phyloP scores from a whole-genome alignment of 805 yeast genomes.

The Middelhovenomyces tepae region DNA sequence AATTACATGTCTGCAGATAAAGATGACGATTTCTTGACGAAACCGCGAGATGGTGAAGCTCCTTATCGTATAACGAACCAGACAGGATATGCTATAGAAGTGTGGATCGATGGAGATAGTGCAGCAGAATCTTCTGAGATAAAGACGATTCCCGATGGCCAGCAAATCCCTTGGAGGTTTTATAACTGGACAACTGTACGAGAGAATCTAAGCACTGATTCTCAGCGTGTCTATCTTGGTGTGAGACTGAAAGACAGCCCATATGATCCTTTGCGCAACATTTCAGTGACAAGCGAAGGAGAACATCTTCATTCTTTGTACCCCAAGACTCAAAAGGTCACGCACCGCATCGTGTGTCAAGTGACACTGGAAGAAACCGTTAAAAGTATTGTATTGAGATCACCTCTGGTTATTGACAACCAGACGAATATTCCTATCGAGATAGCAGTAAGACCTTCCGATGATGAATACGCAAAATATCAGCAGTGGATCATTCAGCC shows the following conservation, averaged over 20 bases:
- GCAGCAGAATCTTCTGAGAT: constrained; percentile 20
- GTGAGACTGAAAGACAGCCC: constrained; percentile 44
- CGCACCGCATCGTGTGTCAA: constrained; percentile 67
- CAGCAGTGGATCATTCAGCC: constrained; percentile 39
- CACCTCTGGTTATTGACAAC: constrained; percentile 65
- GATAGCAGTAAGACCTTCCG: constrained; percentile 30
- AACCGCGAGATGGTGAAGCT: constrained; percentile 66
- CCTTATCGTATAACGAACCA: constrained; percentile 78
- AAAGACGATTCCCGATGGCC: constrained; percentile 36
- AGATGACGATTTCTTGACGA: constrained; percentile 22
- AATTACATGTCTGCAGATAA: constrained; percentile 29
- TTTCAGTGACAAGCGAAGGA: constrained; percentile 75
- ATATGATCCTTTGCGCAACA: constrained; percentile 44
- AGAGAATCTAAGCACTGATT: constrained; percentile 64
- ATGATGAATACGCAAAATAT: constrained; percentile 26
- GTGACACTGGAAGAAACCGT: constrained; percentile 64
- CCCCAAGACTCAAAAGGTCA: constrained; percentile 56
- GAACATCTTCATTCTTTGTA: constrained; percentile 61
- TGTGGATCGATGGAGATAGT: constrained; percentile 61
- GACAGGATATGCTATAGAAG: constrained; percentile 72
- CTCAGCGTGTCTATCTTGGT: constrained; percentile 51
- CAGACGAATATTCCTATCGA: constrained; percentile 51
- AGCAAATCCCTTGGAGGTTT: constrained; percentile 72
- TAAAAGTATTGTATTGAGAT: constrained; percentile 66
- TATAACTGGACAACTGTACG: constrained; percentile 88